Evolutionary conservation across 495 filamentous ascomycete species (phyloP).

Genomic region (Cryomyces minteri): DNA sequence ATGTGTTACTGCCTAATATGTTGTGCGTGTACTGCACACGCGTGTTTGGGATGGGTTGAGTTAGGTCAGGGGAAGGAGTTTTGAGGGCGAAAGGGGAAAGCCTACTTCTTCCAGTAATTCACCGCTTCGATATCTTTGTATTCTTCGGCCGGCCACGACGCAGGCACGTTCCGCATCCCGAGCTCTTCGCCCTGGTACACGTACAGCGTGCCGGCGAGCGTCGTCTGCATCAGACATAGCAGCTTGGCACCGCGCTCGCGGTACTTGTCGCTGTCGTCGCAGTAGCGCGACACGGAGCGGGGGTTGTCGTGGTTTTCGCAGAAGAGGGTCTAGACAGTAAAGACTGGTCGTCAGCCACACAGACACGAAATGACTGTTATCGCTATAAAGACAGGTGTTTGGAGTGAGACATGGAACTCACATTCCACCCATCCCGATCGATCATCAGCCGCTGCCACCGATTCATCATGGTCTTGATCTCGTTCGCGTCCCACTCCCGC

Average conservation of each 20-base stretch:
- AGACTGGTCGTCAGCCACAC: too few relatives aligned
- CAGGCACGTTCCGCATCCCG: constrained; percentile 34
- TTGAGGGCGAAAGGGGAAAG: neutral
- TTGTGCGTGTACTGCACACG: too few relatives aligned
- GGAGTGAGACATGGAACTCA: constrained; percentile 10
- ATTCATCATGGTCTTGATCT: constrained; percentile 22
- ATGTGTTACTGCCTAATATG: too few relatives aligned
- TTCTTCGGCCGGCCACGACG: constrained; percentile 28
- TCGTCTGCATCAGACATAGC: constrained; percentile 31
- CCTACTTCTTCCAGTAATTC: constrained; percentile 32
- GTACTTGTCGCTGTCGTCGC: constrained; percentile 25
- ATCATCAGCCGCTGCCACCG: constrained; percentile 28
- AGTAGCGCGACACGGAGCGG: constrained; percentile 27
- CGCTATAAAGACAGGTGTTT: too few relatives aligned
- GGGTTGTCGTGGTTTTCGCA: constrained; percentile 31
- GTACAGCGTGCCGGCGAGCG: constrained; percentile 30
- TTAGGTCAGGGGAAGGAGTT: neutral
- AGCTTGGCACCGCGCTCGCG: constrained; percentile 31
- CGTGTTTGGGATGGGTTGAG: neutral
- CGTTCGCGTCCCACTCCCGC: constrained; percentile 22
- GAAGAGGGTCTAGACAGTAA: constrained; percentile 8
- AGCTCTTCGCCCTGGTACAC: constrained; percentile 41
- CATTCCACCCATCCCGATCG: constrained; percentile 33
- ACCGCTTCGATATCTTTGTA: constrained; percentile 33
- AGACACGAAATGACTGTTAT: too few relatives aligned